Percentiles rank a stretch among this genome's conserved stretches.
These are phyloP conservation scores for Ganoderma sinense DNA, from an alignment of 1,284 basidiomycete genomes.

Conservation along the genomic window DNA sequence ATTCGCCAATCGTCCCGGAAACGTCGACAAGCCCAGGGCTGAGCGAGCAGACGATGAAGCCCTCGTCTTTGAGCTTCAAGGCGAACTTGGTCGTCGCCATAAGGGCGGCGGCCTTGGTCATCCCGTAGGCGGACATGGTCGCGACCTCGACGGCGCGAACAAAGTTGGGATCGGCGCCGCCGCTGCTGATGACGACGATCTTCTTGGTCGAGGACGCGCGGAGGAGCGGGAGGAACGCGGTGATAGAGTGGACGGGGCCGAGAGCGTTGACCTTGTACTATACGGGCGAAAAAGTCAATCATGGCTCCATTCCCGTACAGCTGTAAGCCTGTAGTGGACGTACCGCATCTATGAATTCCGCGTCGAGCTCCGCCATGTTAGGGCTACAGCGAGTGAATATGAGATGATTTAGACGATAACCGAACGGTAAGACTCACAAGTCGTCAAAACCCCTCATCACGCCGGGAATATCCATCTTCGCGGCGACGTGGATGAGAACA, in stretches of 20 bases:
- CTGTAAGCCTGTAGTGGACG: neutral
- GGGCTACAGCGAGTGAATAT: neutral
- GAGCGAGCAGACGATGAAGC: conserved; percentile 45
- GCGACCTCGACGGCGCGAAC: conserved; percentile 26
- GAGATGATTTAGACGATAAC: neutral
- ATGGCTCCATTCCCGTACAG: neutral
- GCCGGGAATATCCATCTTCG: conserved; percentile 17
- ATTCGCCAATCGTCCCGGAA: conserved; percentile 29
- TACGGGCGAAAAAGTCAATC: neutral
- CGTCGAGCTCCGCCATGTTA: conserved; percentile 1
- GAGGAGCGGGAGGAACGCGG: conserved; percentile 48
- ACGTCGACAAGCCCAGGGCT: conserved; percentile 48
- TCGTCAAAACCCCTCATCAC: conserved; percentile 15
- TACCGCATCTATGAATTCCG: conserved; percentile 13
- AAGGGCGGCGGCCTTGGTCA: conserved; percentile 48
- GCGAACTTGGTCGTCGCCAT: conserved; percentile 50
- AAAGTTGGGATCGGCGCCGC: conserved; percentile 40
- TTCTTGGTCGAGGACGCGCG: conserved; percentile 44
- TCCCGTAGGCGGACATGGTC: conserved; percentile 39
- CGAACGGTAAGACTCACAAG: conserved; percentile 15
- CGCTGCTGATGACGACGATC: conserved; percentile 45
- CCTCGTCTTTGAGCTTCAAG: conserved; percentile 41
- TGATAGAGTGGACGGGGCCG: conserved; percentile 45
- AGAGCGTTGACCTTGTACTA: conserved; percentile 47
- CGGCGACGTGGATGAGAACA: conserved; percentile 42